Evolutionary conservation across 345 rosid species (phyloP), one percentile per base, ranked within the genome.

Genomic region (Populus euphratica): DNA sequence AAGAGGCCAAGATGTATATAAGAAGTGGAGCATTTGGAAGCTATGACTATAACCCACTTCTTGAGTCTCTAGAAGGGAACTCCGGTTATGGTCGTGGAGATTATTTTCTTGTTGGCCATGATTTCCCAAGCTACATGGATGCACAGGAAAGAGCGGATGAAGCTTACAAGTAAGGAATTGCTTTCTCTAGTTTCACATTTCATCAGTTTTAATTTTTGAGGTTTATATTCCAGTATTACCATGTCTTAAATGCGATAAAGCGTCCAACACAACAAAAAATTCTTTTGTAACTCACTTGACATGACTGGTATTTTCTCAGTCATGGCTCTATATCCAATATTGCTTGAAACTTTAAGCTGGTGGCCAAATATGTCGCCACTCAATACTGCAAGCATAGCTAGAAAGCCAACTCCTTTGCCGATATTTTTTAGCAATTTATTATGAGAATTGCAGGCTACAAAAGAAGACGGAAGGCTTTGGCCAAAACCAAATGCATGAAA

Each of bases 71-170:
- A 20, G 99, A 95, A 71, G 97, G 99, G 23, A 89, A 95, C 85
- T 85, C 97, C 12, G 99, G 99, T 61, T 95, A 82, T 63, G 99
- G 98, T 16, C 97, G 96, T 38, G 99, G 99, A 43, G 99, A 95
- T 76, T 95, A 91, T 79, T 95, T 95, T 77, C 91, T 95, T 43
- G 99, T 95, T 69, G 99, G 99, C 44, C 77, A 90, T 71, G 99
- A 95, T 84, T 95, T 95, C 81, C 87, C 94, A 6, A 83, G 91
- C 84, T 95, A 92, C 83, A 82, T 91, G 90, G 98, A 93, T 70
- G 87, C 99, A 69, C 99, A 93, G 82, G 91, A 87, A 78, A 86
- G 83, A 78, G 94, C 91, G 44, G 98, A 95, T 77, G 92, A 88
- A 81, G 91, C 93, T 62, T 95, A 93, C 91, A 91, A 90, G 99